Evolutionary conservation across 225 moss, liverwort and hornwort genomes (phyloP).

Genomic region (Bryum argenteum): DNA sequence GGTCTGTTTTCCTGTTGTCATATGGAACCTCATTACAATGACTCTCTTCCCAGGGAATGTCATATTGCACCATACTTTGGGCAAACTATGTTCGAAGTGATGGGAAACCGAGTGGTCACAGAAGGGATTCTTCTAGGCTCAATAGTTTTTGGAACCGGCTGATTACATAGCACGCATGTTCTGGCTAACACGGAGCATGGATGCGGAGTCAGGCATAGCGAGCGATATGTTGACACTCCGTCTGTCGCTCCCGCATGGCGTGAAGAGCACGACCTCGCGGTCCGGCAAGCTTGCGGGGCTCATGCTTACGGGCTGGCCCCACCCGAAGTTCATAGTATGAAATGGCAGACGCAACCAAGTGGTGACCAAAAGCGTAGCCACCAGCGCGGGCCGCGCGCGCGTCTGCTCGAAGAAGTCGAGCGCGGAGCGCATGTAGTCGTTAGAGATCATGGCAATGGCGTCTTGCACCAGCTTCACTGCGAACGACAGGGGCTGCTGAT

Average conservation of each 20-base stretch:
- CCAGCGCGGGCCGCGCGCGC: constrained; percentile 54
- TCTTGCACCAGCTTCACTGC: constrained; percentile 74
- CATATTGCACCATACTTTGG: too few species aligned
- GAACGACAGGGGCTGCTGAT: constrained; percentile 53
- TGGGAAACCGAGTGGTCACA: too few species aligned
- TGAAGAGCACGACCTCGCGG: constrained; percentile 67
- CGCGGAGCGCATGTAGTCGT: constrained; percentile 76
- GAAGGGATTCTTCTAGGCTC: background rate
- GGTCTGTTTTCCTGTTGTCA: too few species aligned
- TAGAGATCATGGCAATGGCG: constrained; percentile 61
- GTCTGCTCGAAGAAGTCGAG: constrained; percentile 77
- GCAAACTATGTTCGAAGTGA: too few species aligned
- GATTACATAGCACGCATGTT: background rate
- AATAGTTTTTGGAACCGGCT: background rate
- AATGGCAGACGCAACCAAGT: constrained; percentile 76
- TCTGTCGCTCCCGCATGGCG: constrained; percentile 57
- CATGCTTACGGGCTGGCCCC: constrained; percentile 68
- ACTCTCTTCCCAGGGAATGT: too few species aligned
- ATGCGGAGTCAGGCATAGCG: constrained; percentile 52
- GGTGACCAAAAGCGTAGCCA: constrained; percentile 60
- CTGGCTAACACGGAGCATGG: constrained; percentile 48
- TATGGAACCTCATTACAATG: too few species aligned
- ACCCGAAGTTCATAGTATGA: constrained; percentile 72
- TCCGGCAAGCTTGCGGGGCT: constrained; percentile 73
- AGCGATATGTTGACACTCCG: constrained; percentile 61